Evolutionary conservation across 306 rosid genomes (phyloP).

Genomic region (Gillenia trifoliata): DNA sequence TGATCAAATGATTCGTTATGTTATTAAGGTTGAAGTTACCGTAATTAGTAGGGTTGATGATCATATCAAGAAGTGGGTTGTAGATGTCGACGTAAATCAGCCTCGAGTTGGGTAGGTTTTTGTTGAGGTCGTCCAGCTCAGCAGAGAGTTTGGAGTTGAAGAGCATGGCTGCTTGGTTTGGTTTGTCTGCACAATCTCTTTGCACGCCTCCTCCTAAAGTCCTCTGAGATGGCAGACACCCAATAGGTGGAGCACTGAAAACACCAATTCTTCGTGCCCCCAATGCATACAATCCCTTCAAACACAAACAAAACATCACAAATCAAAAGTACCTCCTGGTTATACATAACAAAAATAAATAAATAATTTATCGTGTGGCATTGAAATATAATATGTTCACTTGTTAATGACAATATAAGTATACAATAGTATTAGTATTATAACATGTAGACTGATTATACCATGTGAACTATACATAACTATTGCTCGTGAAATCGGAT

Average conservation of each 20-base stretch:
- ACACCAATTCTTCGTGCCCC: conserved; percentile 51
- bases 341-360: too few relatives aligned
- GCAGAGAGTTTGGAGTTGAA: conserved; percentile 46
- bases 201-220: conserved; percentile 46
- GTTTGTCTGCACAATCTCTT: conserved; percentile 33
- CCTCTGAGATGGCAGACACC: conserved; percentile 52
- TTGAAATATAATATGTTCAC: too few relatives aligned
- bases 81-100: conserved; percentile 44
- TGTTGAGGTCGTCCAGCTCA: conserved; percentile 14
- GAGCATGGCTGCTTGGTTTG: conserved; percentile 38
- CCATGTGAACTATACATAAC: too few relatives aligned
- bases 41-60: conserved; percentile 36
- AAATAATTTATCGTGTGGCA: too few relatives aligned
- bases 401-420: too few relatives aligned
- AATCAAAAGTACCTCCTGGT: too few relatives aligned
- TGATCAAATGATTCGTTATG: too few relatives aligned
- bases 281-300: conserved; percentile 33
- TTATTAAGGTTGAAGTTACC: conserved; percentile 23
- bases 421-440: too few relatives aligned
- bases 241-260: conserved; percentile 54
- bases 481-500: too few relatives aligned
- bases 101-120: conserved; percentile 24
- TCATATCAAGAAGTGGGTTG: conserved; percentile 41
- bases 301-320: not conserved
- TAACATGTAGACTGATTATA: too few relatives aligned